Base-by-base conservation (phyloP, 129 eudicot species). In the Flaveria bidentis region DNA sequence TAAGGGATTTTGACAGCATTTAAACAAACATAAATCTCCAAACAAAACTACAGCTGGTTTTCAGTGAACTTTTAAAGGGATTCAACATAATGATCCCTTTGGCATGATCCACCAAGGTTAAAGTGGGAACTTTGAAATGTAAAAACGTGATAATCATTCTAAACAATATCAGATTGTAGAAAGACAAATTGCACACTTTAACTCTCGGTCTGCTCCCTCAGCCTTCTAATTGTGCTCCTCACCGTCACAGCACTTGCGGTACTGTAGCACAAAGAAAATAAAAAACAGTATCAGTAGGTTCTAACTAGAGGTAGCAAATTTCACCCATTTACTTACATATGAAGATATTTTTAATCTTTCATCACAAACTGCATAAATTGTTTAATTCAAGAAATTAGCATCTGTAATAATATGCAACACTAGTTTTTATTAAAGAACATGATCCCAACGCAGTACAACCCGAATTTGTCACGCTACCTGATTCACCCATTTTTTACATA, bases 231-330 rank as follows among this genome's bases (percentile, higher is more conserved):
- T 41, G 98, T 90, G 84, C 97, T 93, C 81, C 96, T 83, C 5
- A 90, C 98, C 3, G 98, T 92, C 80, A 92, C 98, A 15, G 98
- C 98, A 85, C 92, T 87, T 22, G 98, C 98, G 53, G 97, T 93
- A 83, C 96, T 92, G 85, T 63, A 23, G 14, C 12, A 74, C 15
- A 26, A 67, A 72, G 33, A 60, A 74, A 60, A 55, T 1, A 2
- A 49, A 55, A 17, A 76, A 18, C 58, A 57, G 20, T 14, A 44
- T 42, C 4, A 73, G 78, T 17, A 44, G 17, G 10, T 33, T 4
- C 9, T 4, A 62, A 65, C 14, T 15, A 16, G 49, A 36, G 12
- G 25, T 36, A 6, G 7, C 70, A 41, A 64, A n/a, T 30, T 26
- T 30, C 42, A 51, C 16, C 10, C 41, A 0, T 28, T 28, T 36